These are phyloP conservation scores for Sporothrix protearum DNA, from an alignment of 2,329 filamentous ascomycete genomes.

Conservation along the genomic window DNA sequence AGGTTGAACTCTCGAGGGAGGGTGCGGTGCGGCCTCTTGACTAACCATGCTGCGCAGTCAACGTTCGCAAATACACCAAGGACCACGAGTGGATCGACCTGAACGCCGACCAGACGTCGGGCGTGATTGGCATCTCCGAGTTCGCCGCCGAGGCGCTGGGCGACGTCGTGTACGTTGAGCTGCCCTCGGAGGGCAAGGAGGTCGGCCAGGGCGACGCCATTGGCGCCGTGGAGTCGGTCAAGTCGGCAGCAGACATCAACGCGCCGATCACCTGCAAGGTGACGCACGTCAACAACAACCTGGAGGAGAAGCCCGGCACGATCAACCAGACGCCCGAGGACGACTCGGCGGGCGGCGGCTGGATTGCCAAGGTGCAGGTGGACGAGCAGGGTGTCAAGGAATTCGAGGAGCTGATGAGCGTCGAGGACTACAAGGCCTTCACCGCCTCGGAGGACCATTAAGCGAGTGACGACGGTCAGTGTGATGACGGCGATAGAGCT, in stretches of 20 bases:
- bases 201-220: conserved; percentile 76
- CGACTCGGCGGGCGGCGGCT: conserved; percentile 70
- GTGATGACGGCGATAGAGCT: neutral
- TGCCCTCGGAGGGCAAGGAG: conserved; percentile 68
- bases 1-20: conserved; percentile 14
- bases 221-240: conserved; percentile 95
- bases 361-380: conserved; percentile 87
- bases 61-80: conserved; percentile 82
- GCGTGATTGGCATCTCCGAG: conserved; percentile 77
- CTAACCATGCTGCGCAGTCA: conserved; percentile 42
- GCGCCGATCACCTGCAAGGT: conserved; percentile 78
- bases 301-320: conserved; percentile 80
- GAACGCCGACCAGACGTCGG: conserved; percentile 74
- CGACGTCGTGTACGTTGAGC: conserved; percentile 96
- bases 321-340: conserved; percentile 91
- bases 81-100: conserved; percentile 99
- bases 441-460: conserved; percentile 46
- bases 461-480: neutral
- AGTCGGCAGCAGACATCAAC: conserved; percentile 97
- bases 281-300: conserved; percentile 64
- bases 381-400: conserved; percentile 62
- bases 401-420: conserved; percentile 72
- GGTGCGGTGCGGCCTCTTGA: conserved; percentile 28
- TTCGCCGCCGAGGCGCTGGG: conserved; percentile 91
- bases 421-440: conserved; percentile 72